Percentiles rank a stretch among this genome's conserved stretches.
Evolutionary conservation across 768 basidiomycete genomes (phyloP).

Genomic region (Tylopilus cervinicoccineus): DNA sequence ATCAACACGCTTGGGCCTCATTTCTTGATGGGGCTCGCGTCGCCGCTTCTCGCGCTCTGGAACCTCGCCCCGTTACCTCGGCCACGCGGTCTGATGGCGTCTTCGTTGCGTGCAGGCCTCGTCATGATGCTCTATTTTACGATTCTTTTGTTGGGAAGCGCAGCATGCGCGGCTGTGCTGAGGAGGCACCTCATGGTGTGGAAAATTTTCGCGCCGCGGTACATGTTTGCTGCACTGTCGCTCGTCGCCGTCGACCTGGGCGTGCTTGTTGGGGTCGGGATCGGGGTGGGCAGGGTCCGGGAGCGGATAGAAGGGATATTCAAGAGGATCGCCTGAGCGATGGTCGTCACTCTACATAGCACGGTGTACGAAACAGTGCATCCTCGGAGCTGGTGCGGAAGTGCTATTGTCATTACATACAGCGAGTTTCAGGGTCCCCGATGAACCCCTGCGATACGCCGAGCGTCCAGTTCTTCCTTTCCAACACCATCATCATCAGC

Average conservation of each 20-base stretch:
- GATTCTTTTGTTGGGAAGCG: conserved; percentile 60
- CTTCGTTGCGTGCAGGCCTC: conserved; percentile 50
- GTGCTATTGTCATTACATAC: conserved; percentile 18
- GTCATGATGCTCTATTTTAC: conserved; percentile 70
- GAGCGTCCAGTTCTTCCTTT: conserved; percentile 3
- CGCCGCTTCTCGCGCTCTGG: conserved; percentile 78
- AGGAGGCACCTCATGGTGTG: conserved; percentile 94
- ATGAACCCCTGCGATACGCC: not conserved
- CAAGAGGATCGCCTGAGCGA: conserved; percentile 6
- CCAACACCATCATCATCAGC: not conserved
- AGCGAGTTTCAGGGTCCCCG: not conserved
- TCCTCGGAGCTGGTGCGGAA: conserved; percentile 20
- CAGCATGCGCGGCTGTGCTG: conserved; percentile 69
- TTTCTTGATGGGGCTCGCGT: conserved; percentile 60
- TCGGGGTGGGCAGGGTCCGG: conserved; percentile 21
- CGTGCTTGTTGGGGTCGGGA: conserved; percentile 21
- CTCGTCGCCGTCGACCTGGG: conserved; percentile 70
- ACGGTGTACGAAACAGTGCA: not conserved
- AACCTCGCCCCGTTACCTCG: conserved; percentile 61
- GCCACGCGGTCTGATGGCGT: conserved; percentile 29
- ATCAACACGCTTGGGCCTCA: conserved; percentile 77
- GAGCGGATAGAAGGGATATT: conserved; percentile 23
- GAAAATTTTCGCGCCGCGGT: conserved; percentile 97
- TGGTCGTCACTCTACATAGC: no score
- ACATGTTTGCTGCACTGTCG: conserved; percentile 71